Conservation (phyloP, 768 basidiomycete genomes). For the Termitomyces sp. region DNA sequence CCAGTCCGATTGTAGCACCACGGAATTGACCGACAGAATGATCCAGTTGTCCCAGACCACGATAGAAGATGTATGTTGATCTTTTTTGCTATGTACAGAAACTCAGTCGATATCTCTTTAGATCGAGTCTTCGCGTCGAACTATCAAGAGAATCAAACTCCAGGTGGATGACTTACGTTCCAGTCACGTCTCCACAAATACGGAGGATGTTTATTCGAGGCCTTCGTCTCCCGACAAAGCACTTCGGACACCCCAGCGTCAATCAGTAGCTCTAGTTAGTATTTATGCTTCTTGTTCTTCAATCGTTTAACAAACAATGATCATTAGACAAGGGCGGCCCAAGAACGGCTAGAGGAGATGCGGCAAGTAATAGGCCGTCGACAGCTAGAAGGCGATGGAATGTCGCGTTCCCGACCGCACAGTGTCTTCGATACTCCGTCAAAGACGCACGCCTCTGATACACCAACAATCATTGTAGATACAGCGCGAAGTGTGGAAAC, state of each 20-base stretch:
- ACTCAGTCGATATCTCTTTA: slow-evolving; percentile 20
- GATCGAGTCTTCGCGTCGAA: slow-evolving; percentile 67
- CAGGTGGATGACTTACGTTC: slow-evolving; percentile 49
- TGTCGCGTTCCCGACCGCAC: slow-evolving; percentile 43
- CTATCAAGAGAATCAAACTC: slow-evolving; percentile 69
- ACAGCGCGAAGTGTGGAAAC: slow-evolving; percentile 43
- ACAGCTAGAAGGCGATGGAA: slow-evolving; percentile 37
- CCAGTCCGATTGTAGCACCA: slow-evolving; percentile 16
- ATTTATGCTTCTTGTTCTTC: slow-evolving; percentile 1
- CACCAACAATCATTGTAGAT: slow-evolving; percentile 25
- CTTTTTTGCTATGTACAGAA: background rate
- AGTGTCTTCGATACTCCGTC: slow-evolving; percentile 29
- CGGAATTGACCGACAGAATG: slow-evolving; percentile 39
- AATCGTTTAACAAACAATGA: background rate
- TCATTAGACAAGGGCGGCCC: slow-evolving; percentile 64
- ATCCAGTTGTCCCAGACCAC: slow-evolving; percentile 46
- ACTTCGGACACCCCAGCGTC: slow-evolving; percentile 40
- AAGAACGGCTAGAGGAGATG: slow-evolving; percentile 82
- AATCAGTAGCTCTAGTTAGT: slow-evolving; percentile 36
- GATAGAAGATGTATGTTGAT: slow-evolving; percentile 56
- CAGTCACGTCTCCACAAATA: slow-evolving; percentile 10
- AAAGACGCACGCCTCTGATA: slow-evolving; percentile 5
- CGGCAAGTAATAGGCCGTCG: slow-evolving; percentile 62
- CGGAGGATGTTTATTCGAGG: slow-evolving; percentile 32
- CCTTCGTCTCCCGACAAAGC: slow-evolving; percentile 57